phyloP scores from a whole-genome alignment of 2,329 filamentous ascomycete species.

The Tolypocladium amazonense region DNA sequence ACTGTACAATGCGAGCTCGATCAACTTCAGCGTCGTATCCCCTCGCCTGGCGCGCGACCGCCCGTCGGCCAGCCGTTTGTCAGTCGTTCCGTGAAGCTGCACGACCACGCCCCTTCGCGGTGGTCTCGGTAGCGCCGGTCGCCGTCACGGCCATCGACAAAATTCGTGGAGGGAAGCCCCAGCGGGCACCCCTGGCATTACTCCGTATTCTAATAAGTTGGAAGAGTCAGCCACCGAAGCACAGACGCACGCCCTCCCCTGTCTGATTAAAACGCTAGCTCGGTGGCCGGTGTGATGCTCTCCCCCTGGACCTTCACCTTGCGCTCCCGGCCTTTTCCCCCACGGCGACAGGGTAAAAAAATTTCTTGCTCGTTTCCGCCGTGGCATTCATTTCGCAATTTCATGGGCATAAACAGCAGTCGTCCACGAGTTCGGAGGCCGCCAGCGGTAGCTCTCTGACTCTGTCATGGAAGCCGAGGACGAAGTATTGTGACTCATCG shows the following conservation, averaged over 20 bases:
- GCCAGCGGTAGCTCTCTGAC: neutral
- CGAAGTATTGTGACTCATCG: slow-evolving; percentile 5
- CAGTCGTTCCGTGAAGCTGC: neutral
- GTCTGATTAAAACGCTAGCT: slow-evolving; percentile 4
- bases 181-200: neutral
- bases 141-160: neutral
- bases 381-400: slow-evolving; percentile 7
- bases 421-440: neutral
- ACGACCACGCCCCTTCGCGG: neutral
- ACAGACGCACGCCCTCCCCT: slow-evolving; percentile 1
- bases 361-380: slow-evolving; percentile 3
- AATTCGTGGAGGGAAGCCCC: neutral
- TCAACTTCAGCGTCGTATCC: neutral
- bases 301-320: neutral
- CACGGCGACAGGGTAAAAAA: slow-evolving; percentile 8
- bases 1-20: neutral
- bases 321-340: slow-evolving; percentile 2
- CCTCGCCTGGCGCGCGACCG: neutral
- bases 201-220: slow-evolving; percentile 1
- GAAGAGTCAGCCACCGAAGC: slow-evolving; percentile 1
- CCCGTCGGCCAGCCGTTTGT: neutral
- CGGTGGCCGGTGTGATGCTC: slow-evolving; percentile 3
- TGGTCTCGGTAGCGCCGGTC: neutral
- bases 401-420: neutral
- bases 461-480: neutral